Evolutionary conservation across 257 asterid genomes (phyloP).

Genomic region (Solanum virginianum): DNA sequence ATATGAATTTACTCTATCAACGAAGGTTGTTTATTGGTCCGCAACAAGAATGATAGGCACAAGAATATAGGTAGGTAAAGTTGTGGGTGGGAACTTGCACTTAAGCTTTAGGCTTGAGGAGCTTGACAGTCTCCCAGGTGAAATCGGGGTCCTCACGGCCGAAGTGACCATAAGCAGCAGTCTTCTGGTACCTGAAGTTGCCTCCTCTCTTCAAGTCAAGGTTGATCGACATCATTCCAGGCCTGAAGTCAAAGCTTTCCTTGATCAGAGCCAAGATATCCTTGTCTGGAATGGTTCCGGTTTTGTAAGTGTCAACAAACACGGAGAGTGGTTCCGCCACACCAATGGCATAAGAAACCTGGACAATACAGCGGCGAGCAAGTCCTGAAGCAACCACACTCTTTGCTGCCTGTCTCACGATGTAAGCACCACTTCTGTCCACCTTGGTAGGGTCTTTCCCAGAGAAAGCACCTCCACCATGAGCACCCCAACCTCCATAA

Average conservation of each 20-base stretch:
- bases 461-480: constrained; percentile 71
- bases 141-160: constrained; percentile 60
- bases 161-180: constrained; percentile 68
- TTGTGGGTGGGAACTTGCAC: background rate
- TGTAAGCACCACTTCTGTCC: constrained; percentile 62
- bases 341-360: constrained; percentile 60
- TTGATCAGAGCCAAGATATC: constrained; percentile 46
- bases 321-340: constrained; percentile 68
- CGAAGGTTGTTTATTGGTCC: constrained; percentile 14
- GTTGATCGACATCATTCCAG: constrained; percentile 64
- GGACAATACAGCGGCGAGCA: constrained; percentile 60
- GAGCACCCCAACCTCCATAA: constrained; percentile 73
- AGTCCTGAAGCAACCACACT: constrained; percentile 66
- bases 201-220: constrained; percentile 66
- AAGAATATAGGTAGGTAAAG: background rate
- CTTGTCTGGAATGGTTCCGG: constrained; percentile 53
- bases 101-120: constrained; percentile 56
- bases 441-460: constrained; percentile 68
- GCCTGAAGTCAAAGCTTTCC: constrained; percentile 66
- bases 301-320: constrained; percentile 53
- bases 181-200: constrained; percentile 59
- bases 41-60: constrained; percentile 3
- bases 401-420: constrained; percentile 65
- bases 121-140: constrained; percentile 67
- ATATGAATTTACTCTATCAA: constrained; percentile 3